Base-by-base conservation (phyloP, 2,329 filamentous ascomycete genomes). In the Gyromitra esculenta region DNA sequence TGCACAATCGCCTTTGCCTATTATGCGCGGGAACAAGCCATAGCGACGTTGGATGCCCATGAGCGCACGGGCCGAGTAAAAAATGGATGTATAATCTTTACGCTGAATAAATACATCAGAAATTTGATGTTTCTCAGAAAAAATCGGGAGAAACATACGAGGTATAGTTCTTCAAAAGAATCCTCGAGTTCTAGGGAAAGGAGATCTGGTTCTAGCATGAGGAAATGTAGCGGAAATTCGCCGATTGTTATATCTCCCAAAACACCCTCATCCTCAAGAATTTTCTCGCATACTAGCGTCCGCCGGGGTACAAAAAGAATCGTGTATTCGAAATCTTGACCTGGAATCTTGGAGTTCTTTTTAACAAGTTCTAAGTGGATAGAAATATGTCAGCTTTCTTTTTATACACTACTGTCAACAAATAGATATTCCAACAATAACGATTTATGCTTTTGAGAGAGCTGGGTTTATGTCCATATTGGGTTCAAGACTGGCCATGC, bases 301-400 rank as follows among this genome's bases (percentile, higher is more conserved):
- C 96, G 91, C 74, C 96, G 90, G 5, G 96, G 95, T 54, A 97
- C 92, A 92, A 96, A 98, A 83, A 97, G 95, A 81, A 99, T 91
- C 78, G 94, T 95, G 65, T 80, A 78, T 54, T 81, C 81, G 83
- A 98, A 97, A 81, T 99, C 95, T 88, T 99, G 96, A 80, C 94
- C 92, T 60, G 91, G 81, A 63, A 81, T 80, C 57, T 79, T 81
- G 35, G 79, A 74, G 71, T 79, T 79, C 43, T 79, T 79, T 76
- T 81, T 81, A 71, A 81, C 77, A 75, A 81, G 81, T 31, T 75
- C 80, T 81, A 70, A 68, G 79, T 7, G 21, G 15, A 45, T 50
- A 64, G 45, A 76, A 48, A 71, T 77, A 83, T 87, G 87, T 91
- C 84, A 91, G 89, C 86, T 73, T 72, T 63, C 78, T 77, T 68